Evolutionary conservation across 371 early-diverging fungal genomes (phyloP).

Genomic region (Zancudomyces culisetae): DNA sequence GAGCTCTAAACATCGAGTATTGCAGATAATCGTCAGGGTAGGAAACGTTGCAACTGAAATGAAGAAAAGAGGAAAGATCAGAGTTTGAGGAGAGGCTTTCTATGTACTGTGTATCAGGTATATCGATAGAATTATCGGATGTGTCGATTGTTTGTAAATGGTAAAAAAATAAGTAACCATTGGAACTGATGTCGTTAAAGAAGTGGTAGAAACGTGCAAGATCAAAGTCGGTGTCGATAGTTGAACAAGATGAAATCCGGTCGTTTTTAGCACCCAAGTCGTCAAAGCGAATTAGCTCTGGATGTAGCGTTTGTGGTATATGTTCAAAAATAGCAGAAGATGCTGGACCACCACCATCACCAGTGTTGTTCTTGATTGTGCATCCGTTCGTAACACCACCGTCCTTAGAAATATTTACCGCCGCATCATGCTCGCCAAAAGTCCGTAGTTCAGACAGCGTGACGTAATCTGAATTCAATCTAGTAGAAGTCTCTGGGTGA

Average conservation of each 20-base stretch:
- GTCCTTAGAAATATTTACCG: neutral
- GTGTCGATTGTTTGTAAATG: slow-evolving; percentile 6
- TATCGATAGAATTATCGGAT: too few relatives aligned
- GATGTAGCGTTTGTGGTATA: neutral
- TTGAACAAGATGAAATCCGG: slow-evolving; percentile 8
- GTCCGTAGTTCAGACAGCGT: neutral
- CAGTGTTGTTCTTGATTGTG: neutral
- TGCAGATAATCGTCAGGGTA: too few relatives aligned
- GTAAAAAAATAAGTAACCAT: slow-evolving; percentile 17
- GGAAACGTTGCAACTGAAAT: too few relatives aligned
- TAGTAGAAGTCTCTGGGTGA: too few relatives aligned
- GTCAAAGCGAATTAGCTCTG: slow-evolving; percentile 16
- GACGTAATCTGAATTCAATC: neutral
- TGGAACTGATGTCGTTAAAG: slow-evolving; percentile 10
- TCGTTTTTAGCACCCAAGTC: slow-evolving; percentile 12
- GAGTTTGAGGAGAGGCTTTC: too few relatives aligned
- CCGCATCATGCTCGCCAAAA: neutral
- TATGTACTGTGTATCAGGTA: too few relatives aligned
- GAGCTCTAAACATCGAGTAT: too few relatives aligned
- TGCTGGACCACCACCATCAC: neutral
- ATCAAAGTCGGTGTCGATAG: slow-evolving; percentile 4
- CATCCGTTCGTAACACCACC: too few relatives aligned
- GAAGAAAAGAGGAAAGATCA: too few relatives aligned
- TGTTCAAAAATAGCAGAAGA: too few relatives aligned
- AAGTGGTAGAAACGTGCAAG: too few relatives aligned